A percentile compares a stretch with the other conserved stretches of the same genome.
These are phyloP conservation scores for Musa itinerans DNA, from an alignment of 176 grass and related monocot species.

Conservation along the genomic window DNA sequence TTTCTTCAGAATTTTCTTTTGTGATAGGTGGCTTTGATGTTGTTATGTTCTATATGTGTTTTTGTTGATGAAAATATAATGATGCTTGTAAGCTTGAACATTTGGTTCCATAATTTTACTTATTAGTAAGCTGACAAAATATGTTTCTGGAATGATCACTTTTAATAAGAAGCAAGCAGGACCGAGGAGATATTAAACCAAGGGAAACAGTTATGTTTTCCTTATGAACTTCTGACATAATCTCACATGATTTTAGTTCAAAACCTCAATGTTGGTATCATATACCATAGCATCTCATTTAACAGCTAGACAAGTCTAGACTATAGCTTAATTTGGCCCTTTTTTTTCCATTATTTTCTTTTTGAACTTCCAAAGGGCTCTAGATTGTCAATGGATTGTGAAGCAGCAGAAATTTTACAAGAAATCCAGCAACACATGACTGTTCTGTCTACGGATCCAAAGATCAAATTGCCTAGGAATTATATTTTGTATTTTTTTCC, in stretches of 20 bases:
- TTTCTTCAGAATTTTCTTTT: not conserved
- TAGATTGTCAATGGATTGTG: conserved; percentile 71
- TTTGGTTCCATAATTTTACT: not conserved
- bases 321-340: not conserved
- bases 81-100: not conserved
- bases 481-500: not conserved
- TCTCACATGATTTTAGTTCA: not conserved
- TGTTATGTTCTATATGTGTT: not conserved
- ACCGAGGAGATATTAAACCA: not conserved
- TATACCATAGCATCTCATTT: not conserved
- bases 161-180: not conserved
- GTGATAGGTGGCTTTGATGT: not conserved
- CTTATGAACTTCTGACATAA: not conserved
- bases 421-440: conserved; percentile 84
- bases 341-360: conserved; percentile 22
- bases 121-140: too few species aligned
- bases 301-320: not conserved
- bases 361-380: conserved; percentile 64
- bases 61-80: not conserved
- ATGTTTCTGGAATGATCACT: not conserved
- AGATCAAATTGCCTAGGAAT: conserved; percentile 45
- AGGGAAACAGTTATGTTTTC: not conserved
- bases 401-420: conserved; percentile 74
- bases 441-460: conserved; percentile 82
- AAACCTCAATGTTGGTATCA: not conserved